Base-by-base conservation (phyloP, 768 basidiomycete species). In the Boletus fagicola region DNA sequence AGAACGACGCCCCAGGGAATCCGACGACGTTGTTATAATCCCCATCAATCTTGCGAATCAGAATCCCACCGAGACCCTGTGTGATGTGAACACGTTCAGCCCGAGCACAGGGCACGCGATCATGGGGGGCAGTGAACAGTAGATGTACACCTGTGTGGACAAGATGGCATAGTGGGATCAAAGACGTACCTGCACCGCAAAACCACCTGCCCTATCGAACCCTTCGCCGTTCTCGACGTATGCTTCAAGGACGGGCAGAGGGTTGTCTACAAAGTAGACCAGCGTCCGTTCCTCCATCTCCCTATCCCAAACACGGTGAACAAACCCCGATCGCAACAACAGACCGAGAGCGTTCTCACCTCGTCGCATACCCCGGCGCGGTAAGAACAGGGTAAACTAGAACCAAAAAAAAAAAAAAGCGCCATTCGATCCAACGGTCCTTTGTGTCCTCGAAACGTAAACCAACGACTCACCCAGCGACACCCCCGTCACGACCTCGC, bases 401-500 rank as follows among this genome's bases (percentile, higher is more conserved):
- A 5, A 10, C 2, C 1, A 30, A 52, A 24, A 38, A 2, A 26
- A n/a, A n/a, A n/a, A n/a, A n/a, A n/a, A 20, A 31, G 1, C 8
- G 18, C 7, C 12, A 7, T 35, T 20, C 38, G 30, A 40, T 20
- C 22, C 28, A 28, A 18, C 54, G 5, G 2, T 15, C 10, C 5
- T 4, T 28, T 18, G 24, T 13, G 16, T 10, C 48, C 33, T 10
- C 28, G 1, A 15, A 22, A 36, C 24, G 44, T 16, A 33, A 15
- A 5, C 9, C n/a, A 20, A 20, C 39, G 20, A 35, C 83, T 62
- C 57, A 92, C 93, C 90, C 12, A 98, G 72, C 15, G 84, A 81
- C 18, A 98, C 84, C 10, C 94, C 96, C 0, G 95, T 98, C 22
- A 97, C 92, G 22, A 98, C 93, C 69, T 96, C 91, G 63, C 94